Percentiles rank a stretch among this genome's conserved stretches.
These are phyloP conservation scores for Aristolochia fimbriata DNA, from an alignment of 164 flowering plant genomes.

Conservation along the genomic window DNA sequence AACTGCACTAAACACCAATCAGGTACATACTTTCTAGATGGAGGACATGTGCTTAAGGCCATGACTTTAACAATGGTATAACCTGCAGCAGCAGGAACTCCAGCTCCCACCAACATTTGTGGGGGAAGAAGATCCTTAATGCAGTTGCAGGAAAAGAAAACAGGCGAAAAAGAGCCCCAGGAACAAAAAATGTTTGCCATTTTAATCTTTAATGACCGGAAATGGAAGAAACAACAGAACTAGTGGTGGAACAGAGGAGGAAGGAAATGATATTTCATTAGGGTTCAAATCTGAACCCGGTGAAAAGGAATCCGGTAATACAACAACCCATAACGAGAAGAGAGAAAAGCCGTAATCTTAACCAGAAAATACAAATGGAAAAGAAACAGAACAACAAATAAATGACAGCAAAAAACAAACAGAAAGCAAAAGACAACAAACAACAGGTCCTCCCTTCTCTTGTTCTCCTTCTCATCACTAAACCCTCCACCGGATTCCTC, in stretches of 20 bases:
- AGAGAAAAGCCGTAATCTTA: constrained; percentile 16
- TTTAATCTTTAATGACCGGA: neutral
- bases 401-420: constrained; percentile 2
- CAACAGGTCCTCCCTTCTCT: constrained; percentile 11
- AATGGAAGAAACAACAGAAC: neutral
- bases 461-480: constrained; percentile 10
- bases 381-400: neutral
- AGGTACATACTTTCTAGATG: no score
- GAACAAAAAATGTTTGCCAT: no score
- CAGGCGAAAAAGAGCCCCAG: no score
- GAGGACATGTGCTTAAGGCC: no score
- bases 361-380: constrained; percentile 1
- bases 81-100: no score
- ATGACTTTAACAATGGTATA: no score
- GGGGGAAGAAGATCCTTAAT: no score
- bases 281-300: constrained; percentile 41
- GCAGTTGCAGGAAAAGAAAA: no score
- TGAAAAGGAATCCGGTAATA: constrained; percentile 67
- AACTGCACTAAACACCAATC: no score
- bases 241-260: neutral
- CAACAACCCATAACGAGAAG: constrained; percentile 7
- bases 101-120: no score
- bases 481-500: constrained; percentile 56
- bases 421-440: constrained; percentile 7
- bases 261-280: constrained; percentile 6